Evolutionary conservation across 768 basidiomycete genomes (phyloP), one percentile per base, ranked within the genome.

Genomic region (Tricholoma flavovirens): DNA sequence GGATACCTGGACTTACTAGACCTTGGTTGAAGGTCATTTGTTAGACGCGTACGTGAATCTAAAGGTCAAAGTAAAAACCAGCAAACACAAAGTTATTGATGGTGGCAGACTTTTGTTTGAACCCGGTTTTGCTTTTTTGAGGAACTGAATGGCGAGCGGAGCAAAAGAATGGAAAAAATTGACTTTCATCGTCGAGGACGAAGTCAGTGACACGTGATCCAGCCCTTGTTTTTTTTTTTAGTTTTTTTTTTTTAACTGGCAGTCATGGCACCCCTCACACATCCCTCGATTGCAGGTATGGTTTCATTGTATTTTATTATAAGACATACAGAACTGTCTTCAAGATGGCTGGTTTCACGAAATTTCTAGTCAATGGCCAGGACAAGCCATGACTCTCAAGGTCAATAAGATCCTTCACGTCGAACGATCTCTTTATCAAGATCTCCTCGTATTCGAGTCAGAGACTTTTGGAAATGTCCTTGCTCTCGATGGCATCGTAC

Each of bases 381-480:
- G 94, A 49, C 93, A 97, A 75, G 96, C 96, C 51, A 93, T 97
- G 93, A 92, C 91, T 52, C 79, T 99, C 66, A 91, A 92, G 73
- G 95, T 98, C 77, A 89, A 88, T 74, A 89, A 90, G 77, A 90
- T 98, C 63, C 79, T 99, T 55, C 96, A 99, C 71, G 79, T 87
- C 62, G 97, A 98, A 74, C 88, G 89, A 73, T 95, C 92, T 1
- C 75, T 87, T 51, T 98, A 86, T 77, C 96, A 99, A 75, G 96
- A 98, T 67, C 94, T 99, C 53, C 87, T 99, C 54, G 94, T 99
- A 54, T 98, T 98, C 66, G 87, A 94, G 70, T 94, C 92, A 0
- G 93, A 91, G 75, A 91, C 93, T 1, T 96, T 88, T 67, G 96
- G 96, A n/a, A 98, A 98, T 66, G 94, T 98, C 46, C 82, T 99